Evolutionary conservation across 2,329 filamentous ascomycete species (phyloP), one percentile per base, ranked within the genome.

Genomic region (Seiridium unicorne): DNA sequence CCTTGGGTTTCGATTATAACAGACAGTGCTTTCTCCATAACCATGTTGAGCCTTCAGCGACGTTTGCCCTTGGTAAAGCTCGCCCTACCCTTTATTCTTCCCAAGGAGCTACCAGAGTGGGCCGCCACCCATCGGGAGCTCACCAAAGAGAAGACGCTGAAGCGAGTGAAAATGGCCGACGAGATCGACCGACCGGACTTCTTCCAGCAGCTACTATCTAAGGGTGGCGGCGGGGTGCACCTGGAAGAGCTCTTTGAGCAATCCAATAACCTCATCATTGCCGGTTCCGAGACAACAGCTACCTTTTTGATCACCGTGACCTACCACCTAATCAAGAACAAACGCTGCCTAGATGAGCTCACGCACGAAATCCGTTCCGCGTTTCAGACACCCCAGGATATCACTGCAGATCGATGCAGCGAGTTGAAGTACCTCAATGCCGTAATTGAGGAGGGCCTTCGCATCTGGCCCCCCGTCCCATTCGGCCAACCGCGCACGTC

Each of bases 401-500:
- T 61, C 56, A 54, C 51, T 5, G 56, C 56, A 26, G 62, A 63
- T 26, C 44, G 51, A 3, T 60, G 62, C 1, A 61, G 63, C 4
- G 60, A 63, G 44, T 63, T 72, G 5, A 65, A 64, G 0, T 73
- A 72, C 55, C 61, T 73, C 7, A 70, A 72, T 34, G 69, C 70
- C 2, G 65, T 70, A 2, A 66, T 73, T 44, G 68, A 69, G 2
- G 73, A 74, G 60, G 60, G 67, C 1, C 59, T 74, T 46, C 65
- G 72, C 4, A 57, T 73, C 38, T 71, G 69, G 48, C 68, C 72
- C 6, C 72, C 72, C 8, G 65, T 68, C 3, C 67, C 69, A 1
- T 46, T 69, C 4, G 70, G 71, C 3, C 63, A 64, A 4, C 68
- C 71, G 1, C 66, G 73, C 11, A 59, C 68, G 10, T 69, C 64